Conservation (phyloP, 2,329 filamentous ascomycete species). For the Calonectria hawksworthii region DNA sequence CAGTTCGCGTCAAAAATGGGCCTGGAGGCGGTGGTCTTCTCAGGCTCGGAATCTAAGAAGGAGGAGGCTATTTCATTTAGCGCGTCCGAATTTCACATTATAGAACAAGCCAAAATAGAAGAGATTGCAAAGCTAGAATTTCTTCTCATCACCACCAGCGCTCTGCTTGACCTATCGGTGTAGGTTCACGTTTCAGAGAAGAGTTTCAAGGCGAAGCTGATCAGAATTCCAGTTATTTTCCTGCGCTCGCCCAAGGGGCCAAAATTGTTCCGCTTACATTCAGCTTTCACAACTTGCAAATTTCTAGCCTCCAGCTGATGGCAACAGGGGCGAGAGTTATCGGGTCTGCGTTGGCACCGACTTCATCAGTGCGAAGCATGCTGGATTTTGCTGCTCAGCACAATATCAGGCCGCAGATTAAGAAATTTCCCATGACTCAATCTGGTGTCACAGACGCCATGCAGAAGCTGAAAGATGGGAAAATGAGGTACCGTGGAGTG, state of each 20-base stretch:
- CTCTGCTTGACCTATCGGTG: no score
- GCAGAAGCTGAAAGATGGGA: conserved; percentile 50
- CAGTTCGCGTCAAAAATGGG: conserved; percentile 79
- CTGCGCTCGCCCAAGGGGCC: no score
- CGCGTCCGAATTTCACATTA: conserved; percentile 41
- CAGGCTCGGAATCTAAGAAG: conserved; percentile 42
- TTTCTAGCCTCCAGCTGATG: no score
- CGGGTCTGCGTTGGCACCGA: conserved; percentile 35
- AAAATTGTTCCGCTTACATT: no score
- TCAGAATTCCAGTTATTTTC: no score
- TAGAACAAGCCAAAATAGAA: conserved; percentile 31
- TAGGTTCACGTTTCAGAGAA: no score
- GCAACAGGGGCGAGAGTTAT: conserved; percentile 24
- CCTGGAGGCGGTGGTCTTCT: conserved; percentile 43
- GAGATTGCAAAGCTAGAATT: conserved; percentile 23
- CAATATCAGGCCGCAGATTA: conserved; percentile 45
- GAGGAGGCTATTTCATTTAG: conserved; percentile 45
- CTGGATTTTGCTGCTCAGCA: conserved; percentile 47
- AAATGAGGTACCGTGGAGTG: conserved; percentile 47
- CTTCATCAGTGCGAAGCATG: conserved; percentile 39
- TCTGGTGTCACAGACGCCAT: conserved; percentile 53
- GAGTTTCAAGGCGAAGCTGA: no score
- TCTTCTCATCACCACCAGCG: conserved; percentile 36
- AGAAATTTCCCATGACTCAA: conserved; percentile 47
- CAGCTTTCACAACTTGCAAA: no score